Evolutionary conservation across 805 yeast species (phyloP), one percentile per base, ranked within the genome.

Genomic region (Saccharomyces paradoxus): DNA sequence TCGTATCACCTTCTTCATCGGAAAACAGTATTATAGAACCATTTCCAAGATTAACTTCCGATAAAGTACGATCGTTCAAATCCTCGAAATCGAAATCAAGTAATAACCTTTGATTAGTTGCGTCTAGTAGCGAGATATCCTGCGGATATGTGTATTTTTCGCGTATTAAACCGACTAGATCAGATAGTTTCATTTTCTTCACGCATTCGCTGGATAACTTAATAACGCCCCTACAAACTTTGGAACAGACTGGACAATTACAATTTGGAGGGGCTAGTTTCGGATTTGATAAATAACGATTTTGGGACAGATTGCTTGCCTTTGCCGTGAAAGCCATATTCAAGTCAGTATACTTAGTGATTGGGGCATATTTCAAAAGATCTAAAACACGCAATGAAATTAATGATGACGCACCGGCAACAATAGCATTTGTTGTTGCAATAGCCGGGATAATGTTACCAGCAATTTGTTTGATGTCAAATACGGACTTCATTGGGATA

Each of bases 371-470:
- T 1, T 64, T 62, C 60, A 73, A 58, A 56, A 66, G 63, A 54
- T 60, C 62, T 49, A 86, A 63, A 53, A 81, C 68, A 67, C 81
- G 80, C 49, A 90, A 71, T 0, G 96, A 86, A 41, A 85, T 81
- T 44, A 92, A 67, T 2, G 90, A 84, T 14, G 94, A 86, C 60
- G 89, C 79, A 0, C 99, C 99, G 0, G 97, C 90, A 61, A 94
- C 84, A 13, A 94, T 85, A 0, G 99, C 98, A 69, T 94, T 94
- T 3, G 97, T 92, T 1, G 99, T 94, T 5, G 99, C 98, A 61
- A 95, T 91, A 0, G 99, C 99, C 0, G 99, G 99, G 46, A 94
- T 94, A 63, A 94, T 94, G 69, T 92, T 94, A 5, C 99, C 99
- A 0, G 99, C 99, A 59, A 92, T 90, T 64, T 87, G 95, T 68